Base-by-base conservation (phyloP, 208 protist species). In the Acanthamoeba pearcei region DNA sequence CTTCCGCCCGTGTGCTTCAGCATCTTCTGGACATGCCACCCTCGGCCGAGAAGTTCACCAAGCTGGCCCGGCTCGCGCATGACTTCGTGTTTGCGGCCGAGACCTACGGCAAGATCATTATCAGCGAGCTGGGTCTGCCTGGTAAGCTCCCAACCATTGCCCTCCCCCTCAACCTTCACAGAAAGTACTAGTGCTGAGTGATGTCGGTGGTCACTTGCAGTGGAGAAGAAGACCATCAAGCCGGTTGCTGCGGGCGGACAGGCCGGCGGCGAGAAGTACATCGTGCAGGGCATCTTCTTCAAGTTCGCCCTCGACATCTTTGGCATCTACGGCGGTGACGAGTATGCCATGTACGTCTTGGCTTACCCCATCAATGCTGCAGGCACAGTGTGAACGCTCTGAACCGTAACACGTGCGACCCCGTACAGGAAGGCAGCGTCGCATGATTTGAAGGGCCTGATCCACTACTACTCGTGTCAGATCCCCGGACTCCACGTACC, bases 211-310 rank as follows among this genome's bases (percentile, higher is more conserved):
- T 38, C 35, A 38, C 35, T 38, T 38, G 35, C 35, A 38, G 35
- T 38, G 35, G 35, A 38, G 35, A 38, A 62, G 76, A 96, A 96
- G 57, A 96, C 86, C 9, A 94, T 94, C 38, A 78, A 83, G 72
- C 90, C 90, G 3, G 46, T 94, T 9, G 17, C 19, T 1, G 70
- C 83, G 13, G 90, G 90, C 2, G 90, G 90, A 5, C 70, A 78
- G 42, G 88, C 88, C 51, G 89, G 89, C 27, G 89, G 89, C 35
- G 89, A 93, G 46, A 93, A 93, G 89, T 93, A 57, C 68, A 93
- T 93, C 1, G 51, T 80, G 22, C 60, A 94, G 94, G 62, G 35
- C 60, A 95, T 95, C 38, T 95, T 95, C 60, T 95, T 93, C 85
- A 95, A 95, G 29, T 95, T 95, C 57, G 94, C 94, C 6, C 13